Evolutionary conservation across 225 moss, liverwort and hornwort species (phyloP).

Genomic region (Physcomitrellopsis africana): DNA sequence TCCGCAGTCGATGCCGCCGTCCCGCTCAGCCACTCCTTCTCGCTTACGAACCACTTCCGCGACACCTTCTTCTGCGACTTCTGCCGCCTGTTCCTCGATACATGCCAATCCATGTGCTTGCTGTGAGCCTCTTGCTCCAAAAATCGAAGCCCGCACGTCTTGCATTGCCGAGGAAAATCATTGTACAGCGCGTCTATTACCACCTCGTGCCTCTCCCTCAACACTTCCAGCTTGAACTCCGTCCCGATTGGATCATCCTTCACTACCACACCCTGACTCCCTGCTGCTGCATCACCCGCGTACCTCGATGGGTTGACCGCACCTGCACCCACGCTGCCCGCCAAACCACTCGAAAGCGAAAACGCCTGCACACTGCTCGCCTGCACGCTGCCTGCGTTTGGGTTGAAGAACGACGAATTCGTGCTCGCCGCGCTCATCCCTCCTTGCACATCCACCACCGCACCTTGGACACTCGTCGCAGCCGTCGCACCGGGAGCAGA

Average conservation of each 20-base stretch:
- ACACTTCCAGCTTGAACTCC: constrained; percentile 78
- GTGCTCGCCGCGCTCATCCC: constrained; percentile 37
- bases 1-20: constrained; percentile 82
- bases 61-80: constrained; percentile 96
- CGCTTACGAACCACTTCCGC: constrained; percentile 97
- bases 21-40: constrained; percentile 93
- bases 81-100: constrained; percentile 90
- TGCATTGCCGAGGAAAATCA: constrained; percentile 97
- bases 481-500: constrained; percentile 57
- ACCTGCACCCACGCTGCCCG: constrained; percentile 33
- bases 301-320: constrained; percentile 8
- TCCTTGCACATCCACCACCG: constrained; percentile 37
- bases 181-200: constrained; percentile 87
- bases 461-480: constrained; percentile 34
- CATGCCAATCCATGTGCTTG: constrained; percentile 99
- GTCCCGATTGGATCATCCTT: constrained; percentile 63
- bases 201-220: constrained; percentile 81
- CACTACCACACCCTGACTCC: constrained; percentile 28
- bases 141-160: constrained; percentile 93
- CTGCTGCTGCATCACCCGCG: constrained; percentile 35
- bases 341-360: constrained; percentile 50
- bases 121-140: constrained; percentile 94
- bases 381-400: constrained; percentile 43
- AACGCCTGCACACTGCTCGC: constrained; percentile 59
- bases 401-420: constrained; percentile 50